These are phyloP conservation scores for cucumber (Cucumis sativus) DNA, from an alignment of 306 rosid genomes.

Conservation along the genomic window DNA sequence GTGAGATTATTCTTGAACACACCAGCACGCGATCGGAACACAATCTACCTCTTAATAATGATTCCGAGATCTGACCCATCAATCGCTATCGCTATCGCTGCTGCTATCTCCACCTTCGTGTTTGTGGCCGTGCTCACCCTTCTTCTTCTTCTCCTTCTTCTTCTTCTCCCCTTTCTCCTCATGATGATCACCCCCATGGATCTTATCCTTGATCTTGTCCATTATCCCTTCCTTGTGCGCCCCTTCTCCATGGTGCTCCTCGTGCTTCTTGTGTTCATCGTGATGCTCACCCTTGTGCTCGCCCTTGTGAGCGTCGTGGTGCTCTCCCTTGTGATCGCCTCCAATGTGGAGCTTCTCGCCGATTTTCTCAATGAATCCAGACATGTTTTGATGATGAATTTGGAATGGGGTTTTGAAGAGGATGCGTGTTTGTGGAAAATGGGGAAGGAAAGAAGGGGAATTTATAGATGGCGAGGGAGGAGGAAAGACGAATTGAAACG, in stretches of 20 bases:
- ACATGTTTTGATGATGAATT: background rate
- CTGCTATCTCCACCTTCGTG: background rate
- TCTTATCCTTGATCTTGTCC: constrained; percentile 5
- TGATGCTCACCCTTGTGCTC: background rate
- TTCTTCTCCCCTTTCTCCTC: background rate
- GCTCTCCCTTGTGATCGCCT: background rate
- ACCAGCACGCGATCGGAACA: too few relatives aligned
- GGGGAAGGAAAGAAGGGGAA: background rate
- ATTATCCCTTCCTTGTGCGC: background rate
- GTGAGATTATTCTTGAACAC: too few relatives aligned
- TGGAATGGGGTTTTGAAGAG: background rate
- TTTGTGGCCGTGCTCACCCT: background rate
- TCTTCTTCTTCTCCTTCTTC: background rate
- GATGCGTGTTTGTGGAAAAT: background rate
- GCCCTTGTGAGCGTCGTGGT: background rate
- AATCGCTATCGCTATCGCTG: constrained; percentile 6
- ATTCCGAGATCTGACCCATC: background rate
- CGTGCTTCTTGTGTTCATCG: background rate
- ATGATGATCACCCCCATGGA: background rate
- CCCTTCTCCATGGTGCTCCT: background rate
- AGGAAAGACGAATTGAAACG: background rate
- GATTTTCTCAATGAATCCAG: background rate
- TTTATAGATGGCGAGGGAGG: background rate
- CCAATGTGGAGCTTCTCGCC: constrained; percentile 3
- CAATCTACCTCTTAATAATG: too few relatives aligned